A percentile compares a stretch with the other conserved stretches of the same genome.
phyloP scores from a whole-genome alignment of 805 yeast genomes.

The Saturnispora ahearnii region DNA sequence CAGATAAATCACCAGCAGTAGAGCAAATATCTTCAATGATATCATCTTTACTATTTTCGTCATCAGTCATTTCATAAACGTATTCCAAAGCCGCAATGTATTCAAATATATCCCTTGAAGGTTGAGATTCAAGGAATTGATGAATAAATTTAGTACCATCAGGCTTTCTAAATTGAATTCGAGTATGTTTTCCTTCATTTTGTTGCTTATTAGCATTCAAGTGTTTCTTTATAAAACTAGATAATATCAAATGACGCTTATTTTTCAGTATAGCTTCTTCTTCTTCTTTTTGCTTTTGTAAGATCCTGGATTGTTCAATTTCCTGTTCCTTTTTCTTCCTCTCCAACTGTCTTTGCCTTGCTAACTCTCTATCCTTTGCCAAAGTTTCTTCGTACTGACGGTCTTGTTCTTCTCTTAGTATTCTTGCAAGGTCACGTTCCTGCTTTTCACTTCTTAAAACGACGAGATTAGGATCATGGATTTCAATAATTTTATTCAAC shows the following conservation, averaged over 20 bases:
- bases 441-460: slow-evolving; percentile 52
- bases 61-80: slow-evolving; percentile 10
- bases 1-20: slow-evolving; percentile 12
- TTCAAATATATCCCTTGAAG: slow-evolving; percentile 40
- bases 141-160: slow-evolving; percentile 42
- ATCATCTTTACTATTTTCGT: slow-evolving; percentile 3
- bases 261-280: slow-evolving; percentile 10
- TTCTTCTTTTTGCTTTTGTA: slow-evolving; percentile 16
- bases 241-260: slow-evolving; percentile 2
- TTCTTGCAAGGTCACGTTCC: slow-evolving; percentile 49
- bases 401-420: slow-evolving; percentile 56
- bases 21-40: slow-evolving; percentile 6
- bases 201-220: slow-evolving; percentile 11
- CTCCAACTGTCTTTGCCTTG: slow-evolving; percentile 32
- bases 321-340: slow-evolving; percentile 18
- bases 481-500: slow-evolving; percentile 36
- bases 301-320: slow-evolving; percentile 10
- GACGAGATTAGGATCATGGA: slow-evolving; percentile 52
- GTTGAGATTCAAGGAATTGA: slow-evolving; percentile 31
- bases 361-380: slow-evolving; percentile 46
- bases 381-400: slow-evolving; percentile 55
- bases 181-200: slow-evolving; percentile 28
- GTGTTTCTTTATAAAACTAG: slow-evolving; percentile 7
- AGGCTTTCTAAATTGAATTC: slow-evolving; percentile 47
- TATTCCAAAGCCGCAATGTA: slow-evolving; percentile 37